These are phyloP conservation scores for Pichia sp. DNA, from an alignment of 1,139 yeast species.

Conservation along the genomic window DNA sequence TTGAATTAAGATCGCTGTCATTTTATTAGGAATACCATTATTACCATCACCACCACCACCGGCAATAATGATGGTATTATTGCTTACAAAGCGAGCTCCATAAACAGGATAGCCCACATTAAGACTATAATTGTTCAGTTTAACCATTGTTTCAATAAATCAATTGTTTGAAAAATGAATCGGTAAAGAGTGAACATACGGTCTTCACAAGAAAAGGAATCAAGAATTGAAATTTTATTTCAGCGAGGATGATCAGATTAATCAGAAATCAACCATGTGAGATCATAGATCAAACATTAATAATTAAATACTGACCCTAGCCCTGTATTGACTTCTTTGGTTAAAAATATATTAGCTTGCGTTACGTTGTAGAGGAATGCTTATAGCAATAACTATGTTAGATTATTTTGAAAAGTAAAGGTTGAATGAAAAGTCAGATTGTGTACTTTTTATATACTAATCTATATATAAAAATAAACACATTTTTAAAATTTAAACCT, in stretches of 20 bases:
- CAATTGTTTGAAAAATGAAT: too few relatives aligned
- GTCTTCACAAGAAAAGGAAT: background rate
- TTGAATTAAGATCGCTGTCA: conserved; percentile 61
- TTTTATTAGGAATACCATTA: conserved; percentile 79
- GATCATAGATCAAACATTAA: too few relatives aligned
- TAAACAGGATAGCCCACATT: conserved; percentile 78
- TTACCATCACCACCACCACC: conserved; percentile 97
- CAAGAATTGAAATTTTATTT: background rate
- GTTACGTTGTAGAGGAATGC: too few relatives aligned
- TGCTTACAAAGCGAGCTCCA: conserved; percentile 64
- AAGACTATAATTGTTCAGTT: conserved; percentile 27
- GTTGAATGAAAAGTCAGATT: too few relatives aligned
- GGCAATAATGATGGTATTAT: conserved; percentile 58
- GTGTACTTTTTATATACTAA: too few relatives aligned
- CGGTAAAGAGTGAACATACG: too few relatives aligned
- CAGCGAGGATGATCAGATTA: background rate
- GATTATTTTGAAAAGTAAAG: too few relatives aligned
- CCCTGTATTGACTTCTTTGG: too few relatives aligned
- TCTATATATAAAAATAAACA: too few relatives aligned
- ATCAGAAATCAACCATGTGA: background rate
- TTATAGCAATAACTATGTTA: too few relatives aligned
- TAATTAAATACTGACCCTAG: too few relatives aligned
- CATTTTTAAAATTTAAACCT: background rate
- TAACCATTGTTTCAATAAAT: conserved; percentile 4
- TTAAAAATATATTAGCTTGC: too few relatives aligned